Evolutionary conservation across 129 eudicot species (phyloP).

Genomic region (Mikania micrantha): DNA sequence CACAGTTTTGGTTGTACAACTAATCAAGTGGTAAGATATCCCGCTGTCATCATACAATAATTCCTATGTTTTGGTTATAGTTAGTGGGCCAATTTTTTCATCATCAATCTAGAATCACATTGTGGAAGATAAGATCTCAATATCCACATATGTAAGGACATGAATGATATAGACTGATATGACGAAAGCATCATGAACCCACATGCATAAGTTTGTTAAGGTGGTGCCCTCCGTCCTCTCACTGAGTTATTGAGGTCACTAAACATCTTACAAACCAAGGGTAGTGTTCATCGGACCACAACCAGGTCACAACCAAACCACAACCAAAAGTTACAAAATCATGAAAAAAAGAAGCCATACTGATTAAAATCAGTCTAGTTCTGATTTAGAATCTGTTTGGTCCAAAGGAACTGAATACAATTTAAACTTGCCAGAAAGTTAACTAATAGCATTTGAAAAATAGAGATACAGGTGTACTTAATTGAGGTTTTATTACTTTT

Average conservation of each 20-base stretch:
- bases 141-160: conserved; percentile 30
- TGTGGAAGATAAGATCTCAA: conserved; percentile 32
- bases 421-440: not conserved
- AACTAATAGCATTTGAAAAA: not conserved
- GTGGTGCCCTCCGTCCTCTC: conserved; percentile 25
- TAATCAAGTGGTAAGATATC: conserved; percentile 36
- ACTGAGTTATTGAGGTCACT: conserved; percentile 15
- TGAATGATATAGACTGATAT: conserved; percentile 11
- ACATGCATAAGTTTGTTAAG: conserved; percentile 36
- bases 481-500: conserved; percentile 14
- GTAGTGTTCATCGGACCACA: not conserved
- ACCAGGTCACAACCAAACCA: not conserved
- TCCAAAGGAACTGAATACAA: not conserved
- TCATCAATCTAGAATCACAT: conserved; percentile 30
- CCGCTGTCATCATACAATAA: conserved; percentile 33
- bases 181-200: conserved; percentile 23
- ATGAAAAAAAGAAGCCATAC: not conserved
- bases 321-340: not conserved
- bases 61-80: conserved; percentile 18
- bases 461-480: not conserved
- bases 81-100: conserved; percentile 30
- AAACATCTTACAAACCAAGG: not conserved
- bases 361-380: not conserved
- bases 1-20: conserved; percentile 31
- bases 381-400: not conserved